Evolutionary conservation across 345 rosid genomes (phyloP).

Genomic region (Gossypium thurberi): DNA sequence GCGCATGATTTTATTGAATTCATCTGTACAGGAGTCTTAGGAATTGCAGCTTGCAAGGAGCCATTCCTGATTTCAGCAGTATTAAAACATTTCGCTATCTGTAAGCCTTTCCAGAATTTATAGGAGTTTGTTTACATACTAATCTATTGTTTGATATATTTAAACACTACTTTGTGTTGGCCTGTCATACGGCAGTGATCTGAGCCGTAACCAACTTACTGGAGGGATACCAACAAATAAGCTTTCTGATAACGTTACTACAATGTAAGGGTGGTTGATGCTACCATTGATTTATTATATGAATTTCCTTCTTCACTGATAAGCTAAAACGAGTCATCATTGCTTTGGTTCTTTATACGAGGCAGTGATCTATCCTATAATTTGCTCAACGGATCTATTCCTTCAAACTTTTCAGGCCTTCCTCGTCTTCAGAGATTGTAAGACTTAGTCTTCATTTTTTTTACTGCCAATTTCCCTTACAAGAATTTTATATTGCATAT

Average conservation of each 20-base stretch:
- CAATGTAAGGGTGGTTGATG: constrained; percentile 29
- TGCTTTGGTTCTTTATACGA: constrained; percentile 5
- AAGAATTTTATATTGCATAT: neutral
- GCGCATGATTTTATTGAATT: neutral
- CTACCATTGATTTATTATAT: neutral
- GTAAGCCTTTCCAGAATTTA: constrained; percentile 24
- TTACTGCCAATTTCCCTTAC: neutral
- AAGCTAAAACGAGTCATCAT: neutral
- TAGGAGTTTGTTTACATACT: neutral
- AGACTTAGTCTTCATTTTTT: constrained; percentile 13
- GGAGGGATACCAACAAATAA: constrained; percentile 43
- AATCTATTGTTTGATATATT: too few relatives aligned
- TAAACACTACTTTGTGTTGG: neutral
- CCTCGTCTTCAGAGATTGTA: constrained; percentile 52
- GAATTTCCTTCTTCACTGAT: neutral
- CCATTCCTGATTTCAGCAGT: constrained; percentile 44
- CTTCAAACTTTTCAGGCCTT: constrained; percentile 47
- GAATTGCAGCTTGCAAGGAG: constrained; percentile 44
- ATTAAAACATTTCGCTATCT: constrained; percentile 27
- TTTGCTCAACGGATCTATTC: constrained; percentile 45
- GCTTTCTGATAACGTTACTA: constrained; percentile 37
- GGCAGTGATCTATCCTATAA: constrained; percentile 55
- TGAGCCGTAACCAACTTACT: constrained; percentile 35
- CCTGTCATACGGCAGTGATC: constrained; percentile 32
- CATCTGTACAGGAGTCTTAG: constrained; percentile 42